Evolutionary conservation across 2,329 filamentous ascomycete species (phyloP), one percentile per base, ranked within the genome.

Genomic region (Xylariaceae sp.): DNA sequence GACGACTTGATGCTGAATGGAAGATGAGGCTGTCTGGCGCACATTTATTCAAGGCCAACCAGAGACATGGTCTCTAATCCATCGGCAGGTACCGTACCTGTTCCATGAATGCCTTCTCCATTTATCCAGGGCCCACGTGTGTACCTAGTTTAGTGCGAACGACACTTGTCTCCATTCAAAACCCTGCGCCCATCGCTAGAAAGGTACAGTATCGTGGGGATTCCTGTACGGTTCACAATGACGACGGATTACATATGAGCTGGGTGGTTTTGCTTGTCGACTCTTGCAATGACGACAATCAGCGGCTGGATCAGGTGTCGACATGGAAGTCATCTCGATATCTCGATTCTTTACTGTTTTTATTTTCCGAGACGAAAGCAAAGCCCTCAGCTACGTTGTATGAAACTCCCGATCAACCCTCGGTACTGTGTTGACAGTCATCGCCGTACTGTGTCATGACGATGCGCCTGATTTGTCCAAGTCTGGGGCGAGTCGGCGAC

Each of bases 161-260:
- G 67, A 68, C 69, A 71, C 69, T 67, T 71, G 69, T 71, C 64
- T 71, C 69, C 68, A 70, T 65, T 67, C 68, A 66, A 57, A 61
- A 53, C 63, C 63, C 56, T 61, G 59, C 50, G 59, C 18, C 23
- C 56, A 58, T 48, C 23, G 18, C 11, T 17, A 11, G 30, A 15
- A 45, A 45, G 13, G n/a, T 45, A n/a, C 41, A 45, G 23, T 30
- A 30, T 30, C 23, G 23, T 30, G 23, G 23, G 23, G 23, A 30
- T 30, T 30, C 23, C 23, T 1, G 23, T 30, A 30, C 23, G 23
- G 23, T 30, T 30, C 23, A 30, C 23, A 30, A 30, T 30, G 23
- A 30, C 23, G 23, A 30, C 23, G 23, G 23, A 30, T 30, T 30
- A 30, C 23, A 30, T 30, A 30, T 30, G 23, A 30, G 23, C 23